Conservation (phyloP, 176 grass and related monocot species). For the Musa acuminata region DNA sequence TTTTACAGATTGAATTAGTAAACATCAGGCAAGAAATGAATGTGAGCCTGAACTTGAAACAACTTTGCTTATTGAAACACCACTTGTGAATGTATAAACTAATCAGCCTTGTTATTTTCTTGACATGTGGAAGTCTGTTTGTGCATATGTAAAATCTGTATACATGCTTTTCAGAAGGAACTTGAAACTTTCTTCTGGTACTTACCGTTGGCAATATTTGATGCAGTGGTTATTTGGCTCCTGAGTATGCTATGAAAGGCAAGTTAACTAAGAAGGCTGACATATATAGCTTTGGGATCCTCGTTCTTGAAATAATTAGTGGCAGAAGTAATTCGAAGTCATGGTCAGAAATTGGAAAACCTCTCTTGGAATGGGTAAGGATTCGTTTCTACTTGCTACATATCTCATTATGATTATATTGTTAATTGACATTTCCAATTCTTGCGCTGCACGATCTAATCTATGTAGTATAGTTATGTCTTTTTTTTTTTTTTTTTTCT, state of each 20-base stretch:
- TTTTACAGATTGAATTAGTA: not conserved
- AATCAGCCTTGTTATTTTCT: not conserved
- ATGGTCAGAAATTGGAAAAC: not conserved
- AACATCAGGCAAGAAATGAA: not conserved
- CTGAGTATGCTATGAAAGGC: constrained; percentile 11
- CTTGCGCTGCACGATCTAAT: not conserved
- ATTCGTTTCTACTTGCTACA: not conserved
- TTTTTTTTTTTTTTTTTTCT: too few relatives aligned
- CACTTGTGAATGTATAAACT: not conserved
- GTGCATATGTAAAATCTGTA: not conserved
- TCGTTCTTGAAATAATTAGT: constrained; percentile 4
- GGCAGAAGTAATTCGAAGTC: constrained; percentile 14
- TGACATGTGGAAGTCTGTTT: not conserved
- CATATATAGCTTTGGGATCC: constrained; percentile 9
- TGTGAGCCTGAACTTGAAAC: not conserved
- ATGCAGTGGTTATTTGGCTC: constrained; percentile 14
- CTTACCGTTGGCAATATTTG: not conserved
- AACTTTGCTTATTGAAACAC: not conserved
- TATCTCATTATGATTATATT: not conserved
- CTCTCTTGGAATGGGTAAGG: constrained; percentile 12
- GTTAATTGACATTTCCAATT: not conserved
- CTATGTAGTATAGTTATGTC: too few relatives aligned
- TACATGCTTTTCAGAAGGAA: not conserved
- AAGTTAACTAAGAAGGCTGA: constrained; percentile 10
- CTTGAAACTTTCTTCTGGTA: not conserved